Evolutionary conservation across 2,329 filamentous ascomycete species (phyloP).

Genomic region (Delphinella strobiligena): DNA sequence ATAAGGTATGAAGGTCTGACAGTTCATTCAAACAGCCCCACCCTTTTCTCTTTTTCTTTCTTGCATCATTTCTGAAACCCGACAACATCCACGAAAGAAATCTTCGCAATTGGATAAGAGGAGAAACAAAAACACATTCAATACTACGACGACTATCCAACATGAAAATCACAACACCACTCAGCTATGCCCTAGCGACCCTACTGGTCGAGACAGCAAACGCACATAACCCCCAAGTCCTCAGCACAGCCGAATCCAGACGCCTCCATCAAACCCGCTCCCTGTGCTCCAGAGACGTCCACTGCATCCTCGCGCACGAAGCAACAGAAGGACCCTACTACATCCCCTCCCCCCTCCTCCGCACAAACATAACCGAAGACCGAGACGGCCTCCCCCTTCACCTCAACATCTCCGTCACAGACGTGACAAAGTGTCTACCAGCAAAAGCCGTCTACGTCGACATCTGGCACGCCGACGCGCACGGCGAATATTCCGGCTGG

Average conservation of each 20-base stretch:
- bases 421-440: neutral
- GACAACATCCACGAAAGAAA: no score
- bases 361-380: neutral
- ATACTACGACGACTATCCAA: no score
- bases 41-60: no score
- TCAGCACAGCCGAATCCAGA: neutral
- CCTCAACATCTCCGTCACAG: neutral
- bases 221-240: neutral
- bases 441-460: neutral
- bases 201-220: no score
- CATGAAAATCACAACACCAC: neutral
- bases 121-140: no score
- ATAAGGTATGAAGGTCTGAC: no score
- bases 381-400: neutral
- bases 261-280: neutral
- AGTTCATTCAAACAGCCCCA: no score
- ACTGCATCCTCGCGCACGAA: neutral
- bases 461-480: neutral
- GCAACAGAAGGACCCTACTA: neutral
- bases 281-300: neutral
- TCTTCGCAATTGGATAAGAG: no score
- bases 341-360: neutral
- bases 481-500: neutral
- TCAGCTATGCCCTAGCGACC: neutral
- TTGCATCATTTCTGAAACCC: neutral